Evolutionary conservation across 805 yeast species (phyloP).

Genomic region (Candida silvicultrix): DNA sequence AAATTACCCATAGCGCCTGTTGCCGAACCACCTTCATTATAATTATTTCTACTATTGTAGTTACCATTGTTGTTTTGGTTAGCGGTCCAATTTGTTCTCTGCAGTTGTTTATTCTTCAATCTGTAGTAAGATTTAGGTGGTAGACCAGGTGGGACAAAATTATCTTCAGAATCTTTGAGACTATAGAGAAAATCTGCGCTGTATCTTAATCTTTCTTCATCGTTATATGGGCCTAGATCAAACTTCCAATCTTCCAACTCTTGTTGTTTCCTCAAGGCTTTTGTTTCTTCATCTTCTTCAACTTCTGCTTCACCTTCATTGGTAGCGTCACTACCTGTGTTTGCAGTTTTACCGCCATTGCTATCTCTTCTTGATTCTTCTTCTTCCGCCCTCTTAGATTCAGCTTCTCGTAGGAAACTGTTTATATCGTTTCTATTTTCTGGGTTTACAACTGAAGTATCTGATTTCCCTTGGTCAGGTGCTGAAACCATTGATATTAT

Average conservation of each 20-base stretch:
- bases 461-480: not conserved
- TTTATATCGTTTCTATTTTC: constrained; percentile 18
- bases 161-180: constrained; percentile 6
- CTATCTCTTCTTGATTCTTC: constrained; percentile 12
- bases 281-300: constrained; percentile 1
- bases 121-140: constrained; percentile 20
- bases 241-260: not conserved
- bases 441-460: not conserved
- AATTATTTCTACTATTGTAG: constrained; percentile 7
- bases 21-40: constrained; percentile 4
- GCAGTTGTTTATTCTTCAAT: not conserved
- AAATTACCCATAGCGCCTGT: constrained; percentile 26
- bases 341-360: not conserved
- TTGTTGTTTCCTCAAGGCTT: not conserved
- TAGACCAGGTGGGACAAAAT: constrained; percentile 11
- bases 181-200: constrained; percentile 3
- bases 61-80: constrained; percentile 5
- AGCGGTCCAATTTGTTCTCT: constrained; percentile 1
- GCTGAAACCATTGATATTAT: constrained; percentile 10
- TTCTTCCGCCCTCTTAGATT: constrained; percentile 14
- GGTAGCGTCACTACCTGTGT: not conserved
- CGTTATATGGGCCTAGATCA: not conserved
- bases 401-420: constrained; percentile 19
- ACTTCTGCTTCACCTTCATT: not conserved
- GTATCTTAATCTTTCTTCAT: constrained; percentile 4